Percentiles rank a stretch among this genome's conserved stretches.
Conservation (phyloP, 495 filamentous ascomycete genomes). For the Talaromyces stipitatus region DNA sequence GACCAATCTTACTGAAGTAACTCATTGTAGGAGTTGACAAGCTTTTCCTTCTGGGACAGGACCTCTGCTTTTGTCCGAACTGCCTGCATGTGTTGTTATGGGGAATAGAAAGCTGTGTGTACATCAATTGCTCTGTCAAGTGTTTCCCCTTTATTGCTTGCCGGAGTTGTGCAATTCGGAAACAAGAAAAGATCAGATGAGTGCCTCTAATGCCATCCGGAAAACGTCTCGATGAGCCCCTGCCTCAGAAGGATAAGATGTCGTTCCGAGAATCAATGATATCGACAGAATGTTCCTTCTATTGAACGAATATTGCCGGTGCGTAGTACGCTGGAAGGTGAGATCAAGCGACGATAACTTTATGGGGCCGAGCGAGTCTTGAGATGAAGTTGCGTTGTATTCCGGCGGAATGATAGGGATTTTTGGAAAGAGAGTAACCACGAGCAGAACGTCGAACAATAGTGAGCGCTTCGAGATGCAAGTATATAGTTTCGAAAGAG, state of each 20-base stretch:
- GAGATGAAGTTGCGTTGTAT: background rate
- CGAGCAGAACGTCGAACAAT: background rate
- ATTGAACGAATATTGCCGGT: no score
- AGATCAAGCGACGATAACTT: background rate
- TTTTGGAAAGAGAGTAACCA: background rate
- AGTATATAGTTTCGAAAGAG: background rate
- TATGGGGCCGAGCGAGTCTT: background rate
- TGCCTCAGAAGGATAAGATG: no score
- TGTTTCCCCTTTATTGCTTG: background rate
- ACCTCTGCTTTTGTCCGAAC: slow-evolving; percentile 75
- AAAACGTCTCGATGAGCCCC: background rate
- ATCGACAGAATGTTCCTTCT: no score
- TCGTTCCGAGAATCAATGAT: no score
- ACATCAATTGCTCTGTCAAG: background rate
- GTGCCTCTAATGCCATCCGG: background rate
- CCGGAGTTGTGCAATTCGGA: background rate
- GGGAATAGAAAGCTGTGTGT: background rate
- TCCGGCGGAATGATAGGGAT: background rate
- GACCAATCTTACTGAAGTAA: slow-evolving; percentile 68
- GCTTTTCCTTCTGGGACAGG: slow-evolving; percentile 93
- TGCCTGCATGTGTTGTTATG: slow-evolving; percentile 46
- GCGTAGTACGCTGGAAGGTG: background rate
- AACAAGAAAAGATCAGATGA: background rate
- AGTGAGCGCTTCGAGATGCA: background rate
- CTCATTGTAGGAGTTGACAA: slow-evolving; percentile 94